Base-by-base conservation (phyloP, 2,329 filamentous ascomycete species). In the Ilyonectria destructans region DNA sequence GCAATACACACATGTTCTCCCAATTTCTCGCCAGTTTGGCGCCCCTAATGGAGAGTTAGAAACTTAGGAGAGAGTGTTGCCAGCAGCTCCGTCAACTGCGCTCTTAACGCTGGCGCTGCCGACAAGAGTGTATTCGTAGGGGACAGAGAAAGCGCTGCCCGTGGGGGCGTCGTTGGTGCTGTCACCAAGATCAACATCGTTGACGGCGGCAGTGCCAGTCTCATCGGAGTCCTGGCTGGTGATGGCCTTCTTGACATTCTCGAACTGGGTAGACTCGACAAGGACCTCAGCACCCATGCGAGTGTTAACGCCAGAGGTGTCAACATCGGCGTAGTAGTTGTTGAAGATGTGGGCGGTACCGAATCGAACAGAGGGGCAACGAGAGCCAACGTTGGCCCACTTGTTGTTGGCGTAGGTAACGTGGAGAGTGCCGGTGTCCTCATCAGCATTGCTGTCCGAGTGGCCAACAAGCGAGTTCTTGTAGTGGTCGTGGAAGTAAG, bases 371-470 rank as follows among this genome's bases (percentile, higher is more conserved):
- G 86, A 88, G 3, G 91, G 91, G 1, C 81, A 82, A 62, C 91
- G 90, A 7, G 87, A 90, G 84, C 90, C 89, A 76, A 91, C 80
- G 82, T 91, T 91, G 71, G 76, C 74, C 85, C 85, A 92, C 83
- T 88, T 83, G 86, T 92, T 92, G 84, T 91, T 88, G 81, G 86
- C 85, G 78, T 90, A 91, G 62, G 91, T 92, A 59, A 93, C 83
- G 76, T 83, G 87, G 51, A 92, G 84, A 75, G 89, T 84, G 70
- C 90, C 90, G 6, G 77, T 87, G 80, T 93, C 91, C 75, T 90
- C 87, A 45, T 72, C 79, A 15, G 75, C 80, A 81, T 90, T 90
- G 80, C 62, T 84, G 82, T 91, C 87, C 17, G 84, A 87, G 84
- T 91, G 88, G n/a, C 87, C 89, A 68, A 91, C 81, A 17, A 91